Conservation (phyloP, 345 rosid species). For the Eutrema japonicum region DNA sequence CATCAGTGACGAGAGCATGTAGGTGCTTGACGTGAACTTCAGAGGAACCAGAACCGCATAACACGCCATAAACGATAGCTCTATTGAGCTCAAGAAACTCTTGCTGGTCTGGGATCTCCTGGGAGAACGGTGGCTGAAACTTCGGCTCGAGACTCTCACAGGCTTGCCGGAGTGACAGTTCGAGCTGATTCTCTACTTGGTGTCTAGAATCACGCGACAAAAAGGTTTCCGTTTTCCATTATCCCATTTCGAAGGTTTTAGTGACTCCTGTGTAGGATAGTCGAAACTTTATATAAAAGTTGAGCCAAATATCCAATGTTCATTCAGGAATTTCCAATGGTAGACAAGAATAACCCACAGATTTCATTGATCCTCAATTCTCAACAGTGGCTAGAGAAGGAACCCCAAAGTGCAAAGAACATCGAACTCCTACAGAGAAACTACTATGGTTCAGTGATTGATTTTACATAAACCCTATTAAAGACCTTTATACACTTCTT, state of each 20-base stretch:
- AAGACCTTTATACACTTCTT: too few relatives aligned
- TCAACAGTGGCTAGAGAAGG: too few relatives aligned
- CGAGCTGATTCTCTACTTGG: constrained; percentile 62
- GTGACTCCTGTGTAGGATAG: too few relatives aligned
- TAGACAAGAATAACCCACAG: too few relatives aligned
- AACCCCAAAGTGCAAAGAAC: too few relatives aligned
- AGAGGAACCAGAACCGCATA: constrained; percentile 54
- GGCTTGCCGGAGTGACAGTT: constrained; percentile 64
- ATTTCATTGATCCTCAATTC: too few relatives aligned
- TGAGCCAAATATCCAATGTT: too few relatives aligned
- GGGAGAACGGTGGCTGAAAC: constrained; percentile 67
- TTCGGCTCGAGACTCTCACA: constrained; percentile 52
- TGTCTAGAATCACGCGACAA: constrained; percentile 52
- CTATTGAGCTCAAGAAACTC: constrained; percentile 59
- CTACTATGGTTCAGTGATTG: too few relatives aligned
- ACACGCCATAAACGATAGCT: constrained; percentile 67
- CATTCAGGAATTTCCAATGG: too few relatives aligned
- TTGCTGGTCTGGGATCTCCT: constrained; percentile 54
- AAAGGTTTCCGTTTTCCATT: constrained; percentile 18
- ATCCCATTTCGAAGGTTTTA: not conserved
- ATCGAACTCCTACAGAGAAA: too few relatives aligned
- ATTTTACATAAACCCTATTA: too few relatives aligned
- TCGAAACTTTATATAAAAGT: too few relatives aligned
- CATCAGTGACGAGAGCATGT: constrained; percentile 76
- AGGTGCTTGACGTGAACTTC: constrained; percentile 60